Conservation (phyloP, 2,329 filamentous ascomycete genomes). For the Penicillium sp. region DNA sequence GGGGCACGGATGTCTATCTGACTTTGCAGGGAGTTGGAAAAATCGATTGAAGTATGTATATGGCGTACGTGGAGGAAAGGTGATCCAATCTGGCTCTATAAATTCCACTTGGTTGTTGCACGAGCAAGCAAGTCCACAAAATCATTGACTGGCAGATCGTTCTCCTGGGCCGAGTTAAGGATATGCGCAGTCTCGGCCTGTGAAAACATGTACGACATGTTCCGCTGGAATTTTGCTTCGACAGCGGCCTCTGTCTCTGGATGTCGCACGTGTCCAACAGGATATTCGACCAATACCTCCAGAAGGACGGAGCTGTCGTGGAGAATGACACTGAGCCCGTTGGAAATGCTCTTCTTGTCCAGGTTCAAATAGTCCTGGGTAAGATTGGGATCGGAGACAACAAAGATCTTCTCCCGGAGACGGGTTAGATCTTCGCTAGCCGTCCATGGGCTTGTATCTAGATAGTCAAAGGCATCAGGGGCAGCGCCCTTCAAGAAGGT, state of each 20-base stretch:
- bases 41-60: conserved; percentile 31
- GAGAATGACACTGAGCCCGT: conserved; percentile 27
- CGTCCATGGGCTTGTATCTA: conserved; percentile 27
- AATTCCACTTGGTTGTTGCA: background rate
- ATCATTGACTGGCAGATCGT: conserved; percentile 10
- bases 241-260: conserved; percentile 10
- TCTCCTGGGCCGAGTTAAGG: conserved; percentile 10
- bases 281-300: conserved; percentile 38
- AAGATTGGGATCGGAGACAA: conserved; percentile 28
- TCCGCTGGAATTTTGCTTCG: conserved; percentile 16
- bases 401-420: conserved; percentile 26
- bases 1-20: conserved; percentile 72
- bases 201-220: conserved; percentile 20
- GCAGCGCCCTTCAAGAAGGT: conserved; percentile 30
- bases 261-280: conserved; percentile 19
- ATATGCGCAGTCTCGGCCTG: conserved; percentile 11
- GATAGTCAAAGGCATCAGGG: conserved; percentile 28
- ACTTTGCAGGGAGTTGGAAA: conserved; percentile 60
- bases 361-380: conserved; percentile 31
- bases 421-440: conserved; percentile 14
- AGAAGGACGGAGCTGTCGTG: conserved; percentile 21
- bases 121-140: conserved; percentile 20
- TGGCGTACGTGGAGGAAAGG: background rate
- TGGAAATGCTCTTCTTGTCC: conserved; percentile 26
- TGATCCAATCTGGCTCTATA: conserved; percentile 3